Conservation (phyloP, 2,329 filamentous ascomycete genomes). For the Aspergillus cejpii region DNA sequence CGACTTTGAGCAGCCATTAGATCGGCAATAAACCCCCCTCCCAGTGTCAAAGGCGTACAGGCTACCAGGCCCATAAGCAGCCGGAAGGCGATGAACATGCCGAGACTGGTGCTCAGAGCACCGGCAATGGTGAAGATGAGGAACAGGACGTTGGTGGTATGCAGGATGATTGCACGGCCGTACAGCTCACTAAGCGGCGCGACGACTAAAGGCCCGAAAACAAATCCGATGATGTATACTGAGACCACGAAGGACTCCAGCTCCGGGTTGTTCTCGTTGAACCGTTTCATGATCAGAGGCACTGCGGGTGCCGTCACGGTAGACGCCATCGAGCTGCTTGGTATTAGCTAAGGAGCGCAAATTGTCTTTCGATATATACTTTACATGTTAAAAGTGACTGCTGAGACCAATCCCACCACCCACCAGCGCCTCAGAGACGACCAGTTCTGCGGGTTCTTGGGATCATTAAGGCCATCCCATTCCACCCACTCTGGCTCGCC, state of each 20-base stretch:
- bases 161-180: conserved; percentile 52
- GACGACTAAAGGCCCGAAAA: conserved; percentile 51
- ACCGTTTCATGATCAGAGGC: conserved; percentile 39
- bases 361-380: neutral
- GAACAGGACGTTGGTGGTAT: conserved; percentile 50
- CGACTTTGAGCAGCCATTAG: conserved; percentile 53
- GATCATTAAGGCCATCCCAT: conserved; percentile 53
- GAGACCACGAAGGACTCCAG: conserved; percentile 50
- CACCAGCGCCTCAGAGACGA: conserved; percentile 35
- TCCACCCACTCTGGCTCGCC: conserved; percentile 46
- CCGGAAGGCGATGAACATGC: conserved; percentile 52
- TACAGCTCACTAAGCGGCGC: conserved; percentile 58
- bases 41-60: conserved; percentile 56
- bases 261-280: conserved; percentile 37
- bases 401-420: neutral
- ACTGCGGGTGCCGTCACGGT: conserved; percentile 40
- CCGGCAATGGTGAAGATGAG: conserved; percentile 57
- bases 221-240: conserved; percentile 55
- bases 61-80: conserved; percentile 58
- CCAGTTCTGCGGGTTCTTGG: conserved; percentile 56
- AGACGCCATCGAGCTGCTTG: conserved; percentile 22
- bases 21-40: conserved; percentile 60
- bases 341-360: neutral
- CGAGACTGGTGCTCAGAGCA: conserved; percentile 50
- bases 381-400: neutral